phyloP scores from a whole-genome alignment of 192 early-diverging fungal species.

The Rhizoclosmatium sp. region DNA sequence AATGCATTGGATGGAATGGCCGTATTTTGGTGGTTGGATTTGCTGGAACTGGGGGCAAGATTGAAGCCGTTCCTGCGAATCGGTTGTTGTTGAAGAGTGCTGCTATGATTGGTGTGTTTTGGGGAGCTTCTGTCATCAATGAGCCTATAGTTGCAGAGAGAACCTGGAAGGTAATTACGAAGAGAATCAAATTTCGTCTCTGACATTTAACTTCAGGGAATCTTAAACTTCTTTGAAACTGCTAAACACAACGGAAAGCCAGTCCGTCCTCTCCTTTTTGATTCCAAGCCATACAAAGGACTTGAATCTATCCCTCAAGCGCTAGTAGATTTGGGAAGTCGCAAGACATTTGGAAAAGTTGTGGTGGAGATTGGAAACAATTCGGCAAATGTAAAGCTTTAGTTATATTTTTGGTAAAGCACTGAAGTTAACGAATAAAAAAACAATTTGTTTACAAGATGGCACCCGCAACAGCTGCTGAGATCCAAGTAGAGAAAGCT shows the following conservation, averaged over 20 bases:
- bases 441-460: constrained; percentile 42
- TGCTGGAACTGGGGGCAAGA: constrained; percentile 55
- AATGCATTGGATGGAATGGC: constrained; percentile 77
- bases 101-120: constrained; percentile 70
- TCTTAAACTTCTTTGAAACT: constrained; percentile 2
- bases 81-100: constrained; percentile 85
- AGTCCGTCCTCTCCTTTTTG: constrained; percentile 19
- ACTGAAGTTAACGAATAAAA: background rate
- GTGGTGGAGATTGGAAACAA: constrained; percentile 55
- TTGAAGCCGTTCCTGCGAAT: constrained; percentile 83
- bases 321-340: constrained; percentile 70
- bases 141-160: constrained; percentile 65
- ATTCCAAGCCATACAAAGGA: constrained; percentile 25
- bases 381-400: background rate
- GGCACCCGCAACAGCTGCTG: constrained; percentile 80
- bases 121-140: constrained; percentile 72
- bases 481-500: constrained; percentile 79
- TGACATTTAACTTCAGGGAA: background rate
- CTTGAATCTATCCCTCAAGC: constrained; percentile 71
- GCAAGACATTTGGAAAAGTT: constrained; percentile 84
- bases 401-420: background rate
- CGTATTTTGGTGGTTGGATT: constrained; percentile 87
- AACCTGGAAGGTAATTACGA: constrained; percentile 67
- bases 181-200: background rate
- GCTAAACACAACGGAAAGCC: constrained; percentile 11